A percentile compares a stretch with the other conserved stretches of the same genome.
phyloP scores from a whole-genome alignment of 2,329 filamentous ascomycete species.

The Fusarium luffae region DNA sequence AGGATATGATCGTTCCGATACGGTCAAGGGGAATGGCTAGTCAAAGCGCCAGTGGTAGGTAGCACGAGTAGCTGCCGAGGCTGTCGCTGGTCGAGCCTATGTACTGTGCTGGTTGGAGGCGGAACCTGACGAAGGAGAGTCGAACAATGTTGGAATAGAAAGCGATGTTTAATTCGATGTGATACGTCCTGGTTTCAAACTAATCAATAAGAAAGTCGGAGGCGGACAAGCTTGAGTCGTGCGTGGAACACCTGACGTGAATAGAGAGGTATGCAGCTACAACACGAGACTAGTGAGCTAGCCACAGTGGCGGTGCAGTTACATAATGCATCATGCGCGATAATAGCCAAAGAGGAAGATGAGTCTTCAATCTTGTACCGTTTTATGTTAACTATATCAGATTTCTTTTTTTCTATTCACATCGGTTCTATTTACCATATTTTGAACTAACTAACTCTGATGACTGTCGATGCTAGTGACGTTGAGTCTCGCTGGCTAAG shows the following conservation, averaged over 20 bases:
- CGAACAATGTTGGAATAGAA: not conserved
- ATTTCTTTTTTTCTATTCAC: not conserved
- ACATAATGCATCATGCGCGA: conserved; percentile 45
- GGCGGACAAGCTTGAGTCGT: conserved; percentile 29
- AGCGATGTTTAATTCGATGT: conserved; percentile 16
- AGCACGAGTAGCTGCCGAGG: conserved; percentile 14
- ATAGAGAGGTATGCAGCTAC: conserved; percentile 34
- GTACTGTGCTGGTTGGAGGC: conserved; percentile 29
- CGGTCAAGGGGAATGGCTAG: conserved; percentile 28
- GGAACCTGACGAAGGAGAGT: conserved; percentile 19
- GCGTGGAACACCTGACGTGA: conserved; percentile 44
- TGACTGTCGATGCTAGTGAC: not conserved
- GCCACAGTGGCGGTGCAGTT: conserved; percentile 48
- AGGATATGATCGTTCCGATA: conserved; percentile 13
- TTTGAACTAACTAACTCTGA: not conserved
- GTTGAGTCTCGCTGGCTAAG: not conserved
- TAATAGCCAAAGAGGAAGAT: conserved; percentile 3
- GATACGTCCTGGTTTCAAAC: conserved; percentile 34
- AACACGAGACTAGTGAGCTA: conserved; percentile 38
- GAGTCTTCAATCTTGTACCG: not conserved
- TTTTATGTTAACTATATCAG: not conserved
- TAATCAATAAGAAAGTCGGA: conserved; percentile 37
- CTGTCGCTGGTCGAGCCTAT: conserved; percentile 19
- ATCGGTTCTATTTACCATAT: too few species aligned
- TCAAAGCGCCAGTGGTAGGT: conserved; percentile 21